Percentiles rank a stretch among this genome's conserved stretches.
Evolutionary conservation across 2,329 filamentous ascomycete species (phyloP).

Genomic region (Ceratocystis diversiconidia): DNA sequence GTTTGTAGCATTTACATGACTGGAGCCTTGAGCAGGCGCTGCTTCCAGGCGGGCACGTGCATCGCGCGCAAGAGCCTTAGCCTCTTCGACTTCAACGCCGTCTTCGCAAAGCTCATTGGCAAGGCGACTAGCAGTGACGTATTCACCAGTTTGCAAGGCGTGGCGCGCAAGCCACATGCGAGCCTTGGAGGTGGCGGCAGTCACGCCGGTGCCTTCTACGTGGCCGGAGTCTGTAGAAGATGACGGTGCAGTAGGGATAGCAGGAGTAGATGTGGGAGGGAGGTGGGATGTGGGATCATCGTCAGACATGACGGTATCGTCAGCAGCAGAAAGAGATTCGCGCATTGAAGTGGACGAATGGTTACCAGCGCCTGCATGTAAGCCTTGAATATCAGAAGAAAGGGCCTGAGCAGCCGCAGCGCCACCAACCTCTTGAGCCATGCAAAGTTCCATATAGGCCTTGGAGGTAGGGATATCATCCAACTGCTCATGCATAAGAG

Average conservation of each 20-base stretch:
- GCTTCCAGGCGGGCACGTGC: slow-evolving; percentile 59
- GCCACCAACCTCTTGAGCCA: slow-evolving; percentile 77
- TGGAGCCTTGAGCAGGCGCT: background rate
- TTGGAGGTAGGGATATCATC: slow-evolving; percentile 67
- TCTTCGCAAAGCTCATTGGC: slow-evolving; percentile 90
- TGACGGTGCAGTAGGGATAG: background rate
- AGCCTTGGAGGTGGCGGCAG: slow-evolving; percentile 79
- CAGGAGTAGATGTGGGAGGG: background rate
- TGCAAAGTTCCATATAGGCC: slow-evolving; percentile 88
- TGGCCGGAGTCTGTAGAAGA: slow-evolving; percentile 22
- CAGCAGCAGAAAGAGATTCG: slow-evolving; percentile 1
- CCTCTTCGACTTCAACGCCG: slow-evolving; percentile 91
- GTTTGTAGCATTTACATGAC: background rate
- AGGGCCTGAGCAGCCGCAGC: slow-evolving; percentile 29
- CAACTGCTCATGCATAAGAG: slow-evolving; percentile 70
- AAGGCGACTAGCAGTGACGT: slow-evolving; percentile 60
- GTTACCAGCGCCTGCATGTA: slow-evolving; percentile 23
- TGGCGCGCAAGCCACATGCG: slow-evolving; percentile 83
- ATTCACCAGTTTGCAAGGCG: slow-evolving; percentile 63
- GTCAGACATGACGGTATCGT: slow-evolving; percentile 22
- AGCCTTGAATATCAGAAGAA: slow-evolving; percentile 37
- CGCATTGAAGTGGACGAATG: background rate
- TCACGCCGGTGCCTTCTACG: slow-evolving; percentile 61
- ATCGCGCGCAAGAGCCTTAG: slow-evolving; percentile 81
- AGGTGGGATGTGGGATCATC: slow-evolving; percentile 16